Percentiles rank a stretch among this genome's conserved stretches.
Evolutionary conservation across 148 eudicot genomes (phyloP).

Genomic region (Chenopodium berlandieri): DNA sequence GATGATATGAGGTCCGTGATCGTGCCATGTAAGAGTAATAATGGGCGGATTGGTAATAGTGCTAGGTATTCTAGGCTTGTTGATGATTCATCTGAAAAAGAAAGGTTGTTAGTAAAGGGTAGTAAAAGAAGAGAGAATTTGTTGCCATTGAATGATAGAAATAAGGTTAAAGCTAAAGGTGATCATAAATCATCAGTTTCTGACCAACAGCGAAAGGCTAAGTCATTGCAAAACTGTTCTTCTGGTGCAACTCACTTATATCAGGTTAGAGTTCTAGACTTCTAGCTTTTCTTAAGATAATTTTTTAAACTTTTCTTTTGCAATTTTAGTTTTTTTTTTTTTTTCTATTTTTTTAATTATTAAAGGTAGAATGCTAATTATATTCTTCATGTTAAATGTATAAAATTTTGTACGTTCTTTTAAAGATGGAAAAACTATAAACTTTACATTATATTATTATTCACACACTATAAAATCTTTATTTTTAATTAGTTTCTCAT

Average conservation of each 20-base stretch:
- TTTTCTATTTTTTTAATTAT: too few species aligned
- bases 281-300: too few species aligned
- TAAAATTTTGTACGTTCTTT: too few species aligned
- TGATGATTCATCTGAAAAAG: neutral
- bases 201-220: constrained; percentile 8
- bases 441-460: too few species aligned
- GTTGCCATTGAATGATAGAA: constrained; percentile 18
- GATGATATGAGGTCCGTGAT: constrained; percentile 40
- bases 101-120: neutral
- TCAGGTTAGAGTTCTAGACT: constrained; percentile 33
- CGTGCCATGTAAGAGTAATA: constrained; percentile 21
- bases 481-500: too few species aligned
- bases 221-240: constrained; percentile 7
- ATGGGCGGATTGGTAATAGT: neutral
- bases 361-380: too few species aligned
- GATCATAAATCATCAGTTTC: constrained; percentile 7
- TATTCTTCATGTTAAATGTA: too few species aligned
- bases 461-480: too few species aligned
- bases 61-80: constrained; percentile 13
- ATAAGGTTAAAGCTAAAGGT: neutral
- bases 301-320: too few species aligned
- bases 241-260: constrained; percentile 23
- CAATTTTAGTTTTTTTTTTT: too few species aligned
- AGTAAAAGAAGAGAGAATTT: constrained; percentile 10
- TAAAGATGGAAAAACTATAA: too few species aligned